These are phyloP conservation scores for Croton setiger DNA, from an alignment of 441 rosid genomes.

Conservation along the genomic window DNA sequence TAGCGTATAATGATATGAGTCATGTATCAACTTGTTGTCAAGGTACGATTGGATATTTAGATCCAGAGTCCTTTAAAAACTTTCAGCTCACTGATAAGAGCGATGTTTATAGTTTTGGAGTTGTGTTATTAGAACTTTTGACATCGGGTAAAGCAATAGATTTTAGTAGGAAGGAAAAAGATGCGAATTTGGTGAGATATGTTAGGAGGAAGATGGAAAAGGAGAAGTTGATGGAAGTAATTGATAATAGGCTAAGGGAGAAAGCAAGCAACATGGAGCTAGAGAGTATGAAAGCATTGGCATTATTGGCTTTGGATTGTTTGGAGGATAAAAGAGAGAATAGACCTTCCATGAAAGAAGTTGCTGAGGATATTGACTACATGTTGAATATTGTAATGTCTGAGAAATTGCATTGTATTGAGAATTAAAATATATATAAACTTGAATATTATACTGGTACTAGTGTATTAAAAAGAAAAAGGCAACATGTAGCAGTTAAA, in stretches of 20 bases:
- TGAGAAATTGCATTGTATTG: neutral
- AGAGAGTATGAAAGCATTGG: conserved; percentile 52
- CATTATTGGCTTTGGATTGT: conserved; percentile 37
- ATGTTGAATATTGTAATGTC: neutral
- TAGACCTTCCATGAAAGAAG: conserved; percentile 33
- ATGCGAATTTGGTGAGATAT: conserved; percentile 47
- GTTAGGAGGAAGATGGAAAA: conserved; percentile 38
- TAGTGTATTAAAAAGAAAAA: too few species aligned
- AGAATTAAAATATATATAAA: too few species aligned
- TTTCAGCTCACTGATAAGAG: conserved; percentile 55
- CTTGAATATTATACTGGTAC: too few species aligned
- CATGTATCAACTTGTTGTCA: conserved; percentile 57
- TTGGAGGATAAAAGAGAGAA: conserved; percentile 51
- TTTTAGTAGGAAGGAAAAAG: conserved; percentile 40
- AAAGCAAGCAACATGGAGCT: conserved; percentile 24
- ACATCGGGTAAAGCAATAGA: conserved; percentile 50
- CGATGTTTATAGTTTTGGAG: conserved; percentile 56
- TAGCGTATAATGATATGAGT: conserved; percentile 45
- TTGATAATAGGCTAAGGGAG: conserved; percentile 36
- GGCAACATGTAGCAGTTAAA: too few species aligned
- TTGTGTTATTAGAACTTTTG: conserved; percentile 54
- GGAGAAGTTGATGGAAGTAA: conserved; percentile 35
- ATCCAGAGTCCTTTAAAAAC: conserved; percentile 49
- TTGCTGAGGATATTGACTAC: neutral
- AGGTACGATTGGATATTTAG: conserved; percentile 54